A percentile compares a stretch with the other conserved stretches of the same genome.
Conservation (phyloP, 768 basidiomycete genomes). For the Phanerochaete carnosa region DNA sequence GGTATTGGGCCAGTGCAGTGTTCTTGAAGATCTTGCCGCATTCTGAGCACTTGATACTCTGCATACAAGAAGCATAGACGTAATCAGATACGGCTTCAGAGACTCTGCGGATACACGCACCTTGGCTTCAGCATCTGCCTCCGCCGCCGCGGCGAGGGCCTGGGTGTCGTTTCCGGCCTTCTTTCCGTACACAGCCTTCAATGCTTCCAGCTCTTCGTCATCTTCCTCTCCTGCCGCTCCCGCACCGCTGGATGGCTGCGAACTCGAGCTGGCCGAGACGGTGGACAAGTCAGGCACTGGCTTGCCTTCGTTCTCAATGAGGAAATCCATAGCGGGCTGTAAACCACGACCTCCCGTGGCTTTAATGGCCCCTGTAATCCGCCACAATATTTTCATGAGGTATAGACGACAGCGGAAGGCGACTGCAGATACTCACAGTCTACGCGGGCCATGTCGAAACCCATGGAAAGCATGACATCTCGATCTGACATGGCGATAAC, state of each 20-base stretch:
- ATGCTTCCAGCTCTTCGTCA: constrained; percentile 68
- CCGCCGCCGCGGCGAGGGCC: constrained; percentile 20
- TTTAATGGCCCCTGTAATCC: constrained; percentile 76
- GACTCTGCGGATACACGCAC: constrained; percentile 30
- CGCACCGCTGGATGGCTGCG: constrained; percentile 13
- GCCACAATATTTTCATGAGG: background rate
- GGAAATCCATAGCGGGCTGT: constrained; percentile 88
- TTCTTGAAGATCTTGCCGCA: constrained; percentile 88
- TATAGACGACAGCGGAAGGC: background rate
- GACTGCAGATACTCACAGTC: constrained; percentile 60
- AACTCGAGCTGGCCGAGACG: constrained; percentile 27
- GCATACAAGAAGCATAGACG: background rate
- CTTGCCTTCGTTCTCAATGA: constrained; percentile 77
- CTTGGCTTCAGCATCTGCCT: constrained; percentile 60
- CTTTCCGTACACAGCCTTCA: constrained; percentile 45
- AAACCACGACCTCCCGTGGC: constrained; percentile 82
- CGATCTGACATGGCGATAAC: constrained; percentile 47
- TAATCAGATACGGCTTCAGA: background rate
- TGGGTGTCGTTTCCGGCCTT: constrained; percentile 33
- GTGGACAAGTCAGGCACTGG: constrained; percentile 63
- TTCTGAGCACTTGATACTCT: constrained; percentile 83
- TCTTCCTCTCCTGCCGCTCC: constrained; percentile 47
- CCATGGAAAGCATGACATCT: constrained; percentile 79
- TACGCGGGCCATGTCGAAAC: constrained; percentile 79
- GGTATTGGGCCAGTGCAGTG: constrained; percentile 85